These are phyloP conservation scores for Trichoderma orchidacearum DNA, from an alignment of 495 filamentous ascomycete species.

Conservation along the genomic window DNA sequence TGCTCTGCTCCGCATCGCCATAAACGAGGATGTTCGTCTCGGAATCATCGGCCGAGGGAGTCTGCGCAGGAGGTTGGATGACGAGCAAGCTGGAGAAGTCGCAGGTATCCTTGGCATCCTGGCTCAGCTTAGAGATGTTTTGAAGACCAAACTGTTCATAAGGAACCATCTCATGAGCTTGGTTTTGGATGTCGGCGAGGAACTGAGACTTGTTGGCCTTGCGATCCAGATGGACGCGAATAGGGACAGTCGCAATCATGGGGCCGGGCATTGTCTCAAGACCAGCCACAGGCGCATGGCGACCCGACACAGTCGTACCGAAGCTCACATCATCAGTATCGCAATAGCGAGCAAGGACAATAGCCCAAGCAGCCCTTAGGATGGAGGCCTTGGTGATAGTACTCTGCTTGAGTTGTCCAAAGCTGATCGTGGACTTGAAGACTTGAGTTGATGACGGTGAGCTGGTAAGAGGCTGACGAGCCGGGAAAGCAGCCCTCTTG, in stretches of 20 bases:
- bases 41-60: neutral
- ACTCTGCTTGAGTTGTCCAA: slow-evolving; percentile 5
- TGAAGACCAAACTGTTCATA: slow-evolving; percentile 35
- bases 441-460: neutral
- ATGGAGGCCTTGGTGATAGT: slow-evolving; percentile 26
- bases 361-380: slow-evolving; percentile 31
- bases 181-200: slow-evolving; percentile 15
- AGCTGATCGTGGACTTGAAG: neutral
- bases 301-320: slow-evolving; percentile 32
- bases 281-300: slow-evolving; percentile 28
- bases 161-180: slow-evolving; percentile 20
- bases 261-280: slow-evolving; percentile 38
- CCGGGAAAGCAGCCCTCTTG: neutral
- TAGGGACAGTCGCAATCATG: slow-evolving; percentile 45
- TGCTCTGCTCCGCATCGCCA: neutral
- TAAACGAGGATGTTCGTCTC: neutral
- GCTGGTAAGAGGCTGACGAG: neutral
- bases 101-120: slow-evolving; percentile 17
- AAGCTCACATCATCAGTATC: slow-evolving; percentile 30
- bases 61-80: slow-evolving; percentile 11
- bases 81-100: slow-evolving; percentile 25
- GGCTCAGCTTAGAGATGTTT: slow-evolving; percentile 12
- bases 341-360: slow-evolving; percentile 21
- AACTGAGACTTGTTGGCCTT: slow-evolving; percentile 5
- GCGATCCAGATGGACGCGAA: slow-evolving; percentile 19